phyloP scores from a whole-genome alignment of 1,284 basidiomycete species.

The Malassezia psittaci region DNA sequence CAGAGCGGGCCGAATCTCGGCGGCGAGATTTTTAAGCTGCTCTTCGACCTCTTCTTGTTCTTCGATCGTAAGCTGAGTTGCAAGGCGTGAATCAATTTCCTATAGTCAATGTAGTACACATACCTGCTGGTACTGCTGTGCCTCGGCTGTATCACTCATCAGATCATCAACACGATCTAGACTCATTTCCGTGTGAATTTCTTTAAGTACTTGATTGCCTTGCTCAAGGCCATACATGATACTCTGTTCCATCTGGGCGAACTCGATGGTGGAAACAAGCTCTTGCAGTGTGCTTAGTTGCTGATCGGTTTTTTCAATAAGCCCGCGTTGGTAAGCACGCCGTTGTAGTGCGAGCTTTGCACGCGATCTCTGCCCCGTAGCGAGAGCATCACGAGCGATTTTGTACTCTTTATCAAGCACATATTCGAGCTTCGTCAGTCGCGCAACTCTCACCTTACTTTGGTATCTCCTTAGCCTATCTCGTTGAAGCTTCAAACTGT shows the following conservation, averaged over 20 bases:
- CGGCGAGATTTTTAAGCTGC: slow-evolving; percentile 51
- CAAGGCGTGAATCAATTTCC: slow-evolving; percentile 84
- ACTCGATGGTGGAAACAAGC: slow-evolving; percentile 87
- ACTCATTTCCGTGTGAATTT: slow-evolving; percentile 87
- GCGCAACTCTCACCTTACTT: slow-evolving; percentile 60
- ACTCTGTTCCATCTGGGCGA: slow-evolving; percentile 83
- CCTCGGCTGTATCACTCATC: slow-evolving; percentile 82
- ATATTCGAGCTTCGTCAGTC: slow-evolving; percentile 62
- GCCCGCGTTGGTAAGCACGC: slow-evolving; percentile 82
- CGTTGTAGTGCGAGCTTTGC: slow-evolving; percentile 75
- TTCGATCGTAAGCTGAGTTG: slow-evolving; percentile 68
- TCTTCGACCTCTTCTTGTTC: slow-evolving; percentile 86
- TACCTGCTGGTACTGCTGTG: slow-evolving; percentile 76
- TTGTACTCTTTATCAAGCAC: slow-evolving; percentile 77
- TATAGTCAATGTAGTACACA: slow-evolving; percentile 47
- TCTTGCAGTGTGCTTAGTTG: slow-evolving; percentile 84
- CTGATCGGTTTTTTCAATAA: slow-evolving; percentile 75
- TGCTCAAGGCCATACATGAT: slow-evolving; percentile 84
- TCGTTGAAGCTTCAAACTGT: slow-evolving; percentile 80
- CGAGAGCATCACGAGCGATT: slow-evolving; percentile 73
- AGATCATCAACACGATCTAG: slow-evolving; percentile 84
- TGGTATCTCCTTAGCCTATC: slow-evolving; percentile 93
- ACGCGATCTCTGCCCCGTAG: slow-evolving; percentile 69
- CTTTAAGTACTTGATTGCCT: slow-evolving; percentile 80
- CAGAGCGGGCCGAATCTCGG: not conserved